phyloP scores from a whole-genome alignment of 2,329 filamentous ascomycete species.

The Cordyceps cicadae region DNA sequence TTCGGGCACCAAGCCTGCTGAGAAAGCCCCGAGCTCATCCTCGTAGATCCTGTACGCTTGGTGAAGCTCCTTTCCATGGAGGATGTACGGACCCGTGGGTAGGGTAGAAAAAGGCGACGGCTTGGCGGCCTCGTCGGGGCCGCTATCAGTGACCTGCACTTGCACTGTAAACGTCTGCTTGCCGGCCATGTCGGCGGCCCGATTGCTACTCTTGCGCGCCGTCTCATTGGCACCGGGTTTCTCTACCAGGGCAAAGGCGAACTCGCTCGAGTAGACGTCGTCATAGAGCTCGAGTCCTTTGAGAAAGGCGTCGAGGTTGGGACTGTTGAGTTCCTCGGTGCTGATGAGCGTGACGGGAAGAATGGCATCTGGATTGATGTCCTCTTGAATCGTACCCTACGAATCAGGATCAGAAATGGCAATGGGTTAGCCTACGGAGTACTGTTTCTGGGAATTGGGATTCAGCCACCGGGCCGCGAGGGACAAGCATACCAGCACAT shows the following conservation, averaged over 20 bases:
- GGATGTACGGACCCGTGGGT: slow-evolving; percentile 33
- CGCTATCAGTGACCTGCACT: slow-evolving; percentile 4
- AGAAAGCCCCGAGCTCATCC: slow-evolving; percentile 29
- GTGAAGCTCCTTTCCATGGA: slow-evolving; percentile 32
- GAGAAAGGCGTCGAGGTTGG: slow-evolving; percentile 27
- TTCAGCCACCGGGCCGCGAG: neutral
- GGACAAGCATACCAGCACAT: slow-evolving; percentile 2
- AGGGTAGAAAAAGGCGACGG: slow-evolving; percentile 18
- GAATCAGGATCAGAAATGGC: neutral
- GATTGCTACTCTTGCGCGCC: neutral
- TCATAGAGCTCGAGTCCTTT: slow-evolving; percentile 26
- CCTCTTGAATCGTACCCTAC: slow-evolving; percentile 34
- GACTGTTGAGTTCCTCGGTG: slow-evolving; percentile 28
- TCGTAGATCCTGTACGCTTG: slow-evolving; percentile 35
- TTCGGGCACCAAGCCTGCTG: slow-evolving; percentile 30
- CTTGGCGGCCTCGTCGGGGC: slow-evolving; percentile 16
- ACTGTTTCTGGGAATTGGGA: too few relatives aligned
- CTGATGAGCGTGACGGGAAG: slow-evolving; percentile 33
- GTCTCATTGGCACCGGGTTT: slow-evolving; percentile 23
- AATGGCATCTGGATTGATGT: slow-evolving; percentile 32
- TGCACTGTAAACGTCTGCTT: slow-evolving; percentile 6
- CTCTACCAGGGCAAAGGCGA: slow-evolving; percentile 31
- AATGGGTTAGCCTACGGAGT: too few relatives aligned
- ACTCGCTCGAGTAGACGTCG: slow-evolving; percentile 32
- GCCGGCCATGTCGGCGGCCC: neutral